A percentile compares a stretch with the other conserved stretches of the same genome.
Conservation (phyloP, 78 protist genomes). For the Cyanophora paradoxa region DNA sequence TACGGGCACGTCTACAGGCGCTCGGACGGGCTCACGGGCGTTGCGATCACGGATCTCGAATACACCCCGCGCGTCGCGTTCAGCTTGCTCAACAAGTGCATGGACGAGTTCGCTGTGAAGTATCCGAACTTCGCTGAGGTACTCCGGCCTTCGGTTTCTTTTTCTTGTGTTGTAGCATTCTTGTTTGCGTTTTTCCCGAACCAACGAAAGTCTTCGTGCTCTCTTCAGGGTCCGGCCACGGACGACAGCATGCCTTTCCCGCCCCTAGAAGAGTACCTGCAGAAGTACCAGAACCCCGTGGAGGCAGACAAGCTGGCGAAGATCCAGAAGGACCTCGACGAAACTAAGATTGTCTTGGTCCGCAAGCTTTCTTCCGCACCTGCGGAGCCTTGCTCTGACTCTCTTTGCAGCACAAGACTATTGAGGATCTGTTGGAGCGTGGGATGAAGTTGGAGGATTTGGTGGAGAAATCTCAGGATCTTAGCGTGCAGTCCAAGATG, state of each 20-base stretch:
- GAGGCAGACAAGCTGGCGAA: conserved; percentile 37
- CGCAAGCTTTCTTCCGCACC: too few species aligned
- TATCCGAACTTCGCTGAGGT: too few species aligned
- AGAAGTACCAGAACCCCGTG: conserved; percentile 34
- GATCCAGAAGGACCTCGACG: conserved; percentile 31
- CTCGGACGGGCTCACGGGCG: conserved; percentile 7
- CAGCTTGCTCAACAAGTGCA: background rate
- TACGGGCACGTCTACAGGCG: conserved; percentile 4
- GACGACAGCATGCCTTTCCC: conserved; percentile 11
- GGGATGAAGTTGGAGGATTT: conserved; percentile 36
- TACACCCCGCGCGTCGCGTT: conserved; percentile 23
- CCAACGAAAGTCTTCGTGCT: too few species aligned
- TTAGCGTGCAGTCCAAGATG: conserved; percentile 14
- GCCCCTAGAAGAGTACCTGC: background rate
- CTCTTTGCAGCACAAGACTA: conserved; percentile 33
- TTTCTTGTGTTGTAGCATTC: too few species aligned
- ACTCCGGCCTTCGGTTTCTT: too few species aligned
- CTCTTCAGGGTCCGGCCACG: too few species aligned
- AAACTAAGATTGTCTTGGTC: conserved; percentile 19
- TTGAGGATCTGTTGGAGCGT: conserved; percentile 33
- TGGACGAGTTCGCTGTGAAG: conserved; percentile 14
- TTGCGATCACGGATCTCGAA: conserved; percentile 10
- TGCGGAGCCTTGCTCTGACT: too few species aligned
- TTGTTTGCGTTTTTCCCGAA: too few species aligned
- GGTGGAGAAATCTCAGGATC: conserved; percentile 22